A percentile compares a stretch with the other conserved stretches of the same genome.
phyloP scores from a whole-genome alignment of 306 rosid genomes.

The Potentilla sterilis region DNA sequence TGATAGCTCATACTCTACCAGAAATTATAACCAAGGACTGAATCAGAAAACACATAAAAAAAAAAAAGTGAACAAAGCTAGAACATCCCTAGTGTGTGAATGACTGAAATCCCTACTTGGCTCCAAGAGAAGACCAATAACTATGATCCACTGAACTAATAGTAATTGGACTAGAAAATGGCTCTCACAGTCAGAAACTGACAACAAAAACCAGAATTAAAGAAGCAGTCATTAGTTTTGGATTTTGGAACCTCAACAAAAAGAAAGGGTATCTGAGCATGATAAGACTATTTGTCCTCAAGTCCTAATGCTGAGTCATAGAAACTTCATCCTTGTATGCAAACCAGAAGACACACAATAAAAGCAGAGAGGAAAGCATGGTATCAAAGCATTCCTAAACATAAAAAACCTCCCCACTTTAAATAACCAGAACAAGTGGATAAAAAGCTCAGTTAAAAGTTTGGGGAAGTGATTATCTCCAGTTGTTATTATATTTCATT shows the following conservation, averaged over 20 bases:
- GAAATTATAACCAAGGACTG: not conserved
- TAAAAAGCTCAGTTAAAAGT: constrained; percentile 1
- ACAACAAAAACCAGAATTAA: not conserved
- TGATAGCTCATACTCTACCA: constrained; percentile 58
- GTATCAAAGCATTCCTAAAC: not conserved
- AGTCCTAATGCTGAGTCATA: constrained; percentile 3
- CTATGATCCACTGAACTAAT: not conserved
- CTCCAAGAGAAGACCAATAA: constrained; percentile 7
- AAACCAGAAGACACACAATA: not conserved
- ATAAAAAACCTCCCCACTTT: not conserved
- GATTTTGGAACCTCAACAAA: not conserved
- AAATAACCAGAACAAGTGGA: constrained; percentile 19
- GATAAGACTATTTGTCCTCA: not conserved
- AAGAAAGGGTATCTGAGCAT: not conserved
- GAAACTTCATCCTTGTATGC: constrained; percentile 4
- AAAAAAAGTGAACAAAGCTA: not conserved
- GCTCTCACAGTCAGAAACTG: not conserved
- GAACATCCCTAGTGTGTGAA: not conserved
- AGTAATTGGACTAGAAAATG: not conserved
- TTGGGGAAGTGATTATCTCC: constrained; percentile 1
- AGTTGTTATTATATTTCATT: not conserved
- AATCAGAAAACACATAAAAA: not conserved
- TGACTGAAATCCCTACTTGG: not conserved
- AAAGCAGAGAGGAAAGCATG: constrained; percentile 3
- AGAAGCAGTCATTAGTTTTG: not conserved